These are phyloP conservation scores for Astrocystis sublimbata DNA, from an alignment of 495 filamentous ascomycete genomes.

Conservation along the genomic window DNA sequence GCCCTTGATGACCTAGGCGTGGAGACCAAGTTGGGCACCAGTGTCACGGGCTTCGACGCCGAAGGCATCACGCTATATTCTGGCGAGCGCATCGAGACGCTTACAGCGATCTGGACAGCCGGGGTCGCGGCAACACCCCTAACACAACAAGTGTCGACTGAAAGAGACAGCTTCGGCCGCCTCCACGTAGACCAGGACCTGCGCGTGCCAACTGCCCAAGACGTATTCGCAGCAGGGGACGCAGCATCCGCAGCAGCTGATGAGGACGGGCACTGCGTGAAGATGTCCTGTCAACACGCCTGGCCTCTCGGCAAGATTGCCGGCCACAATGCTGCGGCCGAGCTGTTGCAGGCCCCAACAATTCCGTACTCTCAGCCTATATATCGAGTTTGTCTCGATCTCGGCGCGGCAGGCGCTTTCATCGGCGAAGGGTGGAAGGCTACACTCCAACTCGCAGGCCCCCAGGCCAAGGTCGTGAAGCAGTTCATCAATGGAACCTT, in stretches of 20 bases:
- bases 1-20: slow-evolving; percentile 18
- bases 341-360: slow-evolving; percentile 1
- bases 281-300: slow-evolving; percentile 40
- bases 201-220: slow-evolving; percentile 17
- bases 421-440: slow-evolving; percentile 27
- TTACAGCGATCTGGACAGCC: slow-evolving; percentile 28
- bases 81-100: slow-evolving; percentile 26
- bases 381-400: slow-evolving; percentile 29
- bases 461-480: slow-evolving; percentile 28
- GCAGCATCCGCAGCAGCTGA: slow-evolving; percentile 25
- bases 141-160: slow-evolving; percentile 20
- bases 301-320: slow-evolving; percentile 31
- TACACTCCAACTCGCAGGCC: slow-evolving; percentile 15
- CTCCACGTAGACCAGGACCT: slow-evolving; percentile 22
- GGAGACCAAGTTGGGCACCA: slow-evolving; percentile 12
- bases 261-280: slow-evolving; percentile 11
- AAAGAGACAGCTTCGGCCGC: slow-evolving; percentile 22
- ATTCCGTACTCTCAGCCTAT: slow-evolving; percentile 24
- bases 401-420: slow-evolving; percentile 26
- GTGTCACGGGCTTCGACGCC: slow-evolving; percentile 16
- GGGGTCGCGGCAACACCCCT: slow-evolving; percentile 25
- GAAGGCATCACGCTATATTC: slow-evolving; percentile 17
- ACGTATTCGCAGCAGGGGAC: slow-evolving; percentile 28
- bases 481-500: slow-evolving; percentile 25
- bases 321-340: slow-evolving; percentile 34